Percentiles rank a stretch among this genome's conserved stretches.
Evolutionary conservation across 352 stramenopile genomes (phyloP).

Genomic region (Pythium folliculosum): DNA sequence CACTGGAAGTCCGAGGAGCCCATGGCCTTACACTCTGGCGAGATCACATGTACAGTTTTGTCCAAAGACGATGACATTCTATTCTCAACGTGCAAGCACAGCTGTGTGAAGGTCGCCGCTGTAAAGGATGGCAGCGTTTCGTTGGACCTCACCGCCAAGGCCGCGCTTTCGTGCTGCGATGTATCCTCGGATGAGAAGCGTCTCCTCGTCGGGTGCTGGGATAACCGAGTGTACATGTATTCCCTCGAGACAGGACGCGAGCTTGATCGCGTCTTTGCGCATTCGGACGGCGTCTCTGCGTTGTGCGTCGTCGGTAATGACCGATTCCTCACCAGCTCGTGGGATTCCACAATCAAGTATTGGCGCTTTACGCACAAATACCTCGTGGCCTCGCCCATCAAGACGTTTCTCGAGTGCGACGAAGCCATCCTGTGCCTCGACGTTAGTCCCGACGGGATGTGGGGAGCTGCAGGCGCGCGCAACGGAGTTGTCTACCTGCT

Average conservation of each 20-base stretch:
- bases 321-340: constrained; percentile 73
- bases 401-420: constrained; percentile 62
- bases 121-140: constrained; percentile 33
- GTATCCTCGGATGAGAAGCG: constrained; percentile 64
- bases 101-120: constrained; percentile 54
- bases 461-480: constrained; percentile 50
- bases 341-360: constrained; percentile 75
- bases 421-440: constrained; percentile 70
- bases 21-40: constrained; percentile 48
- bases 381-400: constrained; percentile 51
- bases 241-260: constrained; percentile 51
- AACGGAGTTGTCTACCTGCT: constrained; percentile 66
- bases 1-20: constrained; percentile 53
- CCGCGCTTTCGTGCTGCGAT: constrained; percentile 67
- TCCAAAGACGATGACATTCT: constrained; percentile 49
- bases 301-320: constrained; percentile 53
- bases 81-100: constrained; percentile 77
- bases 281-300: constrained; percentile 71
- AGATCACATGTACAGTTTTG: constrained; percentile 66
- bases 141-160: constrained; percentile 36
- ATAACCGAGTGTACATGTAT: constrained; percentile 81
- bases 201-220: constrained; percentile 69
- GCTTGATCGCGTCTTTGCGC: constrained; percentile 63
- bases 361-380: constrained; percentile 66
- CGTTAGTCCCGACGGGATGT: constrained; percentile 53